These are phyloP conservation scores for Combretum micranthum DNA, from an alignment of 345 rosid species.

Conservation along the genomic window DNA sequence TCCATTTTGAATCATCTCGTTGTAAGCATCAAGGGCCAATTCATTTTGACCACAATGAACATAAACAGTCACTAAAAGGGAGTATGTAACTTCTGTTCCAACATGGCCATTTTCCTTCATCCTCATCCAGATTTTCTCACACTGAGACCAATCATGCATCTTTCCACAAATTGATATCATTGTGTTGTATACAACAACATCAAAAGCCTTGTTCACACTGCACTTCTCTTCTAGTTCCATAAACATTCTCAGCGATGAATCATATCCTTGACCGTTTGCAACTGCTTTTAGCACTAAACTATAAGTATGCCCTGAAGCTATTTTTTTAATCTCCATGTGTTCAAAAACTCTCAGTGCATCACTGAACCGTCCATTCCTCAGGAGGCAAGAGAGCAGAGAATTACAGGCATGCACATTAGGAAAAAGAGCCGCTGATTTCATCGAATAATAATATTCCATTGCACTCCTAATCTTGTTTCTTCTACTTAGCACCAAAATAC, in stretches of 20 bases:
- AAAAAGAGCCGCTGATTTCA: slow-evolving; percentile 38
- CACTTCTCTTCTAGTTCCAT: slow-evolving; percentile 34
- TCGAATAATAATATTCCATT: slow-evolving; percentile 47
- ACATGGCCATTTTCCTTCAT: slow-evolving; percentile 47
- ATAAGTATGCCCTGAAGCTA: slow-evolving; percentile 54
- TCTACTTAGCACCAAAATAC: slow-evolving; percentile 66
- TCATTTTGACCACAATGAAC: slow-evolving; percentile 53
- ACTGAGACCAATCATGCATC: slow-evolving; percentile 38
- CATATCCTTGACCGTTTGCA: slow-evolving; percentile 42
- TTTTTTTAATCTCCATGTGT: slow-evolving; percentile 39
- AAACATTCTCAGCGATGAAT: slow-evolving; percentile 52
- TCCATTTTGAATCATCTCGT: slow-evolving; percentile 50
- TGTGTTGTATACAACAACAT: slow-evolving; percentile 69
- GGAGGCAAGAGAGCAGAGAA: slow-evolving; percentile 59
- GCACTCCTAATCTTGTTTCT: slow-evolving; percentile 70
- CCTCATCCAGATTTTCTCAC: slow-evolving; percentile 57
- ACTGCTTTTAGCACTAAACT: slow-evolving; percentile 63
- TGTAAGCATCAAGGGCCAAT: slow-evolving; percentile 62
- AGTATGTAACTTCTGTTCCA: slow-evolving; percentile 60
- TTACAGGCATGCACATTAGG: slow-evolving; percentile 58
- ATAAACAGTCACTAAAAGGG: slow-evolving; percentile 59
- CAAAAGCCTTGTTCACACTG: slow-evolving; percentile 27
- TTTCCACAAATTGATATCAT: slow-evolving; percentile 60
- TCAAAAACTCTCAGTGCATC: slow-evolving; percentile 46
- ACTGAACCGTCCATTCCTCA: slow-evolving; percentile 40